phyloP scores from a whole-genome alignment of 2,329 filamentous ascomycete species.

The Lithohypha guttulata region DNA sequence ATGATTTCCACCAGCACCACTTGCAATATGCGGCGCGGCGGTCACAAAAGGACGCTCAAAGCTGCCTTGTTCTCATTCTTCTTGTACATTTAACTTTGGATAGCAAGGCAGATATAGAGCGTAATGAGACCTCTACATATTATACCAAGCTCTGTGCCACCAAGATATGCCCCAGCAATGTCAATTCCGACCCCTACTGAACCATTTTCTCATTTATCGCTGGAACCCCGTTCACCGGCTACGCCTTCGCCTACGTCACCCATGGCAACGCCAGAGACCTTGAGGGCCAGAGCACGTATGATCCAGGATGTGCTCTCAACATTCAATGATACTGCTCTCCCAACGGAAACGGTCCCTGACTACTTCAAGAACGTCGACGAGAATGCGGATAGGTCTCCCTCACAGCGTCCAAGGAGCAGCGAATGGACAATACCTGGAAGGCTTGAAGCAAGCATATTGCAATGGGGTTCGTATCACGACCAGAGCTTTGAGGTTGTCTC shows the following conservation, averaged over 20 bases:
- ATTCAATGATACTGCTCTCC: slow-evolving; percentile 30
- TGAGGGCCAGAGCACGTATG: slow-evolving; percentile 10
- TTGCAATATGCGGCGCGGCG: slow-evolving; percentile 7
- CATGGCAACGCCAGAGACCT: slow-evolving; percentile 3
- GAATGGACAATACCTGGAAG: slow-evolving; percentile 36
- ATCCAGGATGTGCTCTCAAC: slow-evolving; percentile 36
- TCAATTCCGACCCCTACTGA: slow-evolving; percentile 13
- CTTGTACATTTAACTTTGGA: slow-evolving; percentile 6
- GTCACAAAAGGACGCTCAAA: slow-evolving; percentile 11
- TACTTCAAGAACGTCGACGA: slow-evolving; percentile 28
- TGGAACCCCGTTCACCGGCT: slow-evolving; percentile 4
- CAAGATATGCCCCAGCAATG: slow-evolving; percentile 8
- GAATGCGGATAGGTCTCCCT: slow-evolving; percentile 9
- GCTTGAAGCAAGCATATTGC: slow-evolving; percentile 35
- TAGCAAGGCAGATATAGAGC: slow-evolving; percentile 5
- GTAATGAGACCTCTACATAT: slow-evolving; percentile 1
- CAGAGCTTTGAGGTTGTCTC: slow-evolving; percentile 32
- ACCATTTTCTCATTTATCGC: slow-evolving; percentile 13
- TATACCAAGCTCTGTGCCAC: background rate
- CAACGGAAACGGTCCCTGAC: slow-evolving; percentile 33
- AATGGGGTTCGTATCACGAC: slow-evolving; percentile 35
- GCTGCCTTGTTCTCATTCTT: slow-evolving; percentile 5
- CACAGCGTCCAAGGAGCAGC: slow-evolving; percentile 22
- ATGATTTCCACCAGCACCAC: background rate
- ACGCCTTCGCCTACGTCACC: background rate